Evolutionary conservation across 768 basidiomycete species (phyloP).

Genomic region (Sutorius australiensis): DNA sequence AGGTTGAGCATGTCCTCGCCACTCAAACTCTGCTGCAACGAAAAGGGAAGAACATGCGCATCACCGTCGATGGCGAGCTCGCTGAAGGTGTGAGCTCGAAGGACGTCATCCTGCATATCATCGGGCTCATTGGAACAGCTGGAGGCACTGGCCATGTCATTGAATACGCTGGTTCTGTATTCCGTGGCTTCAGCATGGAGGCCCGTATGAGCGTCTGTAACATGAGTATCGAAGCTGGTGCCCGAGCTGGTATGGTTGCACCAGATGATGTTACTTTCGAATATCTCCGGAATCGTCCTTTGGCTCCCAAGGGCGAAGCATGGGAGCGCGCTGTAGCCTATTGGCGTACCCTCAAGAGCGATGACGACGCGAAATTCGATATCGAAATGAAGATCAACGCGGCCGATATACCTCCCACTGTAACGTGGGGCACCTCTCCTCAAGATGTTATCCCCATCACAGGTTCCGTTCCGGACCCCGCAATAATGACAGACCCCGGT

Average conservation of each 20-base stretch:
- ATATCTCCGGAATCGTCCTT: conserved; percentile 77
- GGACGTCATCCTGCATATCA: conserved; percentile 88
- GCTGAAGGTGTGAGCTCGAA: conserved; percentile 82
- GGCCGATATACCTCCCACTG: conserved; percentile 82
- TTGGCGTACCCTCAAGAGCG: conserved; percentile 76
- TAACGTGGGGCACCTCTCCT: conserved; percentile 92
- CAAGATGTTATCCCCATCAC: conserved; percentile 85
- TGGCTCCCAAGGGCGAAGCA: conserved; percentile 77
- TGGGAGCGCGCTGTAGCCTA: conserved; percentile 87
- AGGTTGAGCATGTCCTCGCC: conserved; percentile 91
- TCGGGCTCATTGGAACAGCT: conserved; percentile 89
- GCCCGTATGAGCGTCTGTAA: conserved; percentile 90
- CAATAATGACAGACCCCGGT: conserved; percentile 56
- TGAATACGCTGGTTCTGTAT: conserved; percentile 87
- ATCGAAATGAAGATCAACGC: conserved; percentile 76
- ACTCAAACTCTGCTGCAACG: conserved; percentile 86
- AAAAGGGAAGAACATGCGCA: conserved; percentile 91
- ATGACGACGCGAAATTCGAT: conserved; percentile 83
- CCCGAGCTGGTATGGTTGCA: conserved; percentile 89
- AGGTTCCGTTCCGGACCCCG: conserved; percentile 75
- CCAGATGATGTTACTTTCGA: conserved; percentile 85
- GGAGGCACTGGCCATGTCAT: conserved; percentile 91
- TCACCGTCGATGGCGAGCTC: conserved; percentile 80
- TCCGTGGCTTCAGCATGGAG: conserved; percentile 84
- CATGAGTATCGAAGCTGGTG: conserved; percentile 94